Conservation (phyloP, 495 filamentous ascomycete genomes). For the Talaromyces adpressus region DNA sequence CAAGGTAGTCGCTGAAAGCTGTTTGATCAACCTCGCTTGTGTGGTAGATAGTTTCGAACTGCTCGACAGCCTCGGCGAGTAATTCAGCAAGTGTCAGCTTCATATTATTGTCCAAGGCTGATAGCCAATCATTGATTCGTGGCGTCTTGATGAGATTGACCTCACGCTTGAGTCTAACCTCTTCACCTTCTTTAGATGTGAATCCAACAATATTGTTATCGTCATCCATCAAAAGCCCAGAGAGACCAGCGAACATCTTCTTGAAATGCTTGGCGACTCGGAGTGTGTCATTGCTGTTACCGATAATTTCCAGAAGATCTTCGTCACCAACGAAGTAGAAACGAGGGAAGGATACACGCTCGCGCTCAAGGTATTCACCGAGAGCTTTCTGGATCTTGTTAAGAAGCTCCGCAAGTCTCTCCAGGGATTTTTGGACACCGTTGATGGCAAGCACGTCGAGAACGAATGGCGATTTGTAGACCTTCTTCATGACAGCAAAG, state of each 20-base stretch:
- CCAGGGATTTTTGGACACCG: constrained; percentile 89
- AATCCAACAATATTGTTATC: constrained; percentile 83
- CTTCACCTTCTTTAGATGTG: constrained; percentile 91
- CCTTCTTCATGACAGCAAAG: constrained; percentile 96
- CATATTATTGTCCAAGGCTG: constrained; percentile 86
- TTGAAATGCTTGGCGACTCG: constrained; percentile 97
- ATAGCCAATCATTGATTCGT: constrained; percentile 96
- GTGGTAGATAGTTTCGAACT: constrained; percentile 61
- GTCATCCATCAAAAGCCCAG: constrained; percentile 84
- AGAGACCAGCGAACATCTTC: constrained; percentile 98
- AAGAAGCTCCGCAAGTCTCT: constrained; percentile 87
- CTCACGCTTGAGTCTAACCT: constrained; percentile 77
- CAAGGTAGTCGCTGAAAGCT: constrained; percentile 69
- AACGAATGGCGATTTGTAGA: constrained; percentile 88
- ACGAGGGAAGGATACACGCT: constrained; percentile 91
- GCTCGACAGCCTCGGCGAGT: constrained; percentile 74
- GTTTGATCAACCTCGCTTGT: constrained; percentile 55
- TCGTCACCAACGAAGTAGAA: constrained; percentile 99
- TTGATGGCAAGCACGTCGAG: constrained; percentile 93
- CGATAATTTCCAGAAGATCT: constrained; percentile 98
- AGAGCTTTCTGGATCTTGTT: constrained; percentile 99
- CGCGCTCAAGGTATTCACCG: constrained; percentile 95
- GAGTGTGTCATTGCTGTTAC: constrained; percentile 94
- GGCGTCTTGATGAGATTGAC: constrained; percentile 90
- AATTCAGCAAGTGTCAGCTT: constrained; percentile 87